These are phyloP conservation scores for Epichloe coenophiala DNA, from an alignment of 2,329 filamentous ascomycete genomes.

Conservation along the genomic window DNA sequence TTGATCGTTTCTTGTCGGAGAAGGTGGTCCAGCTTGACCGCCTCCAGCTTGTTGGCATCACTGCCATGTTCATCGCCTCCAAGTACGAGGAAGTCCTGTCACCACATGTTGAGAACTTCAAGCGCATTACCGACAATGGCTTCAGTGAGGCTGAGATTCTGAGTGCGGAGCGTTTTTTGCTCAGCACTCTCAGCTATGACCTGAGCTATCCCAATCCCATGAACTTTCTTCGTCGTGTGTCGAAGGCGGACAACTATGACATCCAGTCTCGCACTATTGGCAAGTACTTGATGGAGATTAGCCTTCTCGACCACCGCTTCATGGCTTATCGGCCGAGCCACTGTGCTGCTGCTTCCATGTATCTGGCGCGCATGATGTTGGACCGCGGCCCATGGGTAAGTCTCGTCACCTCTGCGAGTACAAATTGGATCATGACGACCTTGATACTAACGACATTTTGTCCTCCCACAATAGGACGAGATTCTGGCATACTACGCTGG, in stretches of 20 bases:
- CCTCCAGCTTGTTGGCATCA: conserved; percentile 90
- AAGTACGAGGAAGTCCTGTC: conserved; percentile 98
- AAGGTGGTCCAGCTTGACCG: conserved; percentile 95
- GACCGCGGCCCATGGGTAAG: conserved; percentile 84
- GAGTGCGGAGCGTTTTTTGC: conserved; percentile 89
- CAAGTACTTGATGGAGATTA: conserved; percentile 97
- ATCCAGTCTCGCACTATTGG: conserved; percentile 93
- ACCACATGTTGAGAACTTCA: conserved; percentile 93
- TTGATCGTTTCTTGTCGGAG: conserved; percentile 89
- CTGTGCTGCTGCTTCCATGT: conserved; percentile 88
- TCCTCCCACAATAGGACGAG: conserved; percentile 44
- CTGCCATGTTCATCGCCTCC: conserved; percentile 98
- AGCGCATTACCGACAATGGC: conserved; percentile 90
- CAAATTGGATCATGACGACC: conserved; percentile 5
- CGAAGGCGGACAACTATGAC: conserved; percentile 98
- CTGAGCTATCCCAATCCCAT: conserved; percentile 98
- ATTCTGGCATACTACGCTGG: conserved; percentile 85
- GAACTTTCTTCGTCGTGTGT: conserved; percentile 98
- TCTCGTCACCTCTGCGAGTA: conserved; percentile 8
- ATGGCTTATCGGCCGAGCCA: conserved; percentile 82
- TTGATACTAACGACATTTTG: no score
- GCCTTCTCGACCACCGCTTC: conserved; percentile 87
- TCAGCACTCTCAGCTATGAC: conserved; percentile 86
- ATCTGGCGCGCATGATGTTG: conserved; percentile 78
- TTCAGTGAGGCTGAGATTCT: conserved; percentile 93